Percentiles rank a stretch among this genome's conserved stretches.
phyloP scores from a whole-genome alignment of 495 filamentous ascomycete species.

The Aspergillus coremiiformis region DNA sequence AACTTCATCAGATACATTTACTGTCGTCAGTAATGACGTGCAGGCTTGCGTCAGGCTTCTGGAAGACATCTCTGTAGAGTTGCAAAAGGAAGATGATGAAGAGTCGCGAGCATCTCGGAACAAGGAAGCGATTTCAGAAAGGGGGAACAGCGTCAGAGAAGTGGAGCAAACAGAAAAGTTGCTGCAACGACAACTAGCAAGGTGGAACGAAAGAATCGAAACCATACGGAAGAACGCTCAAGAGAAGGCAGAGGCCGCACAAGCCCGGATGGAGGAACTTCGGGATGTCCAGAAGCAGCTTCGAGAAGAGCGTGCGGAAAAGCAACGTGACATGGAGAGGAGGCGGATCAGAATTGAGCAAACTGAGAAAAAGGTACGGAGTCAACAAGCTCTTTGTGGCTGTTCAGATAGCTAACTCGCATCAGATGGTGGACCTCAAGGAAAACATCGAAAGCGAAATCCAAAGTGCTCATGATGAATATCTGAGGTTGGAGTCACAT shows the following conservation, averaged over 20 bases:
- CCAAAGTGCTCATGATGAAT: constrained; percentile 79
- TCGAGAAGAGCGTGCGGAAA: constrained; percentile 75
- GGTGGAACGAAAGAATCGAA: constrained; percentile 79
- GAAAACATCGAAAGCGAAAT: constrained; percentile 96
- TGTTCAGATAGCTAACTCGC: constrained; percentile 6
- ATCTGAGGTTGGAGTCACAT: constrained; percentile 91
- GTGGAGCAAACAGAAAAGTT: constrained; percentile 81
- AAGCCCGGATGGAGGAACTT: constrained; percentile 84
- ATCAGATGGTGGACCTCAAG: constrained; percentile 90
- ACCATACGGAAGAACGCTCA: constrained; percentile 67
- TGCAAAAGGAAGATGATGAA: constrained; percentile 87
- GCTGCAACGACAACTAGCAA: constrained; percentile 72
- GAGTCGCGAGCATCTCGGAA: constrained; percentile 68
- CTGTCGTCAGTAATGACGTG: constrained; percentile 74
- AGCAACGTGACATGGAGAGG: constrained; percentile 83
- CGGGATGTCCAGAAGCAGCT: constrained; percentile 71
- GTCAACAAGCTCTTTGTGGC: neutral
- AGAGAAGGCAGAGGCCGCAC: constrained; percentile 70
- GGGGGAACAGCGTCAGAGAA: constrained; percentile 81
- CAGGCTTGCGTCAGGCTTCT: constrained; percentile 78
- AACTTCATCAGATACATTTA: constrained; percentile 83
- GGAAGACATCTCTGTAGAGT: constrained; percentile 74
- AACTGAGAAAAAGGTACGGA: constrained; percentile 90
- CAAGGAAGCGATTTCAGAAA: constrained; percentile 77
- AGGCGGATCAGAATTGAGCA: constrained; percentile 88